Conservation (phyloP, 345 rosid species). For the Lepidium aucheri region DNA sequence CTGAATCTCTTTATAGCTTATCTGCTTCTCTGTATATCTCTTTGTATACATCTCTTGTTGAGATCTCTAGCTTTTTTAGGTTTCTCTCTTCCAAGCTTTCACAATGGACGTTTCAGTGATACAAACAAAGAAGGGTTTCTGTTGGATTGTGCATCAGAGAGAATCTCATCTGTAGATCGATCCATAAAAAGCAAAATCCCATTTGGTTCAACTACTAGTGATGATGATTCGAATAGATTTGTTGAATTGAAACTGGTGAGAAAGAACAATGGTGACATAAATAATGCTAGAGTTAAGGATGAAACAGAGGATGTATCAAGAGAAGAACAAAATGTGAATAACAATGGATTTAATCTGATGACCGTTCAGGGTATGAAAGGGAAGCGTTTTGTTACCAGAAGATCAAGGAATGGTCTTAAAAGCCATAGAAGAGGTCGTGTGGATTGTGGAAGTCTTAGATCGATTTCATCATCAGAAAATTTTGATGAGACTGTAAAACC, state of each 20-base stretch:
- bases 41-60: slow-evolving; percentile 35
- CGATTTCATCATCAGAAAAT: slow-evolving; percentile 34
- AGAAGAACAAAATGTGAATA: slow-evolving; percentile 13
- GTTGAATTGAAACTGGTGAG: slow-evolving; percentile 2
- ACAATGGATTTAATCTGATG: slow-evolving; percentile 7
- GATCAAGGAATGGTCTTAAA: slow-evolving; percentile 34
- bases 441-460: slow-evolving; percentile 20
- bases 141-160: slow-evolving; percentile 26
- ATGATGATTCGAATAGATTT: slow-evolving; percentile 7
- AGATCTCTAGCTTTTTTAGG: slow-evolving; percentile 48
- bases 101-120: slow-evolving; percentile 43
- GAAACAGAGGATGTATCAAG: slow-evolving; percentile 16
- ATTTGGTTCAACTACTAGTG: slow-evolving; percentile 33
- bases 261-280: slow-evolving; percentile 12
- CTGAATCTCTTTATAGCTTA: slow-evolving; percentile 47
- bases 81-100: slow-evolving; percentile 42
- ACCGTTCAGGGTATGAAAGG: slow-evolving; percentile 14
- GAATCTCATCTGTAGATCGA: slow-evolving; percentile 36
- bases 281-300: slow-evolving; percentile 19
- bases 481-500: slow-evolving; percentile 9
- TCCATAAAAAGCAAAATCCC: slow-evolving; percentile 40
- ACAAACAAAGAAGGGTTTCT: slow-evolving; percentile 21
- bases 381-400: slow-evolving; percentile 25
- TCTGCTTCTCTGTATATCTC: slow-evolving; percentile 48
- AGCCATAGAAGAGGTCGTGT: slow-evolving; percentile 28